These are phyloP conservation scores for Aspergillus fumigatiaffinis DNA, from an alignment of 2,329 filamentous ascomycete species.

Conservation along the genomic window DNA sequence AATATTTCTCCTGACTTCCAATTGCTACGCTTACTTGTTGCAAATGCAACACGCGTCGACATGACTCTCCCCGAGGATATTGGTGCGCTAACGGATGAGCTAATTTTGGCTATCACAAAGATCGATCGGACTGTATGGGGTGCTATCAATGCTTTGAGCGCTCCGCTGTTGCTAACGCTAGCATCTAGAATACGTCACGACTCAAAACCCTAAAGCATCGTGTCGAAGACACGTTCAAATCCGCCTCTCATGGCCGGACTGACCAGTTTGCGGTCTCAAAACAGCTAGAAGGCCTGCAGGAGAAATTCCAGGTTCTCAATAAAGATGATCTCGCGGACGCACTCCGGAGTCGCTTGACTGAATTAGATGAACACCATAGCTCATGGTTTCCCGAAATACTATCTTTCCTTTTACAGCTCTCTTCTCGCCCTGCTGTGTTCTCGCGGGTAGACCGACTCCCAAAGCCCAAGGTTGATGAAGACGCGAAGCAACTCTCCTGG, in stretches of 20 bases:
- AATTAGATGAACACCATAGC: conserved; percentile 52
- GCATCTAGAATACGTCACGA: conserved; percentile 25
- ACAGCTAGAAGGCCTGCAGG: conserved; percentile 68
- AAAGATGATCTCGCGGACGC: conserved; percentile 76
- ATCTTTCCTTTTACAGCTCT: conserved; percentile 73
- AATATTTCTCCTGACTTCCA: background rate
- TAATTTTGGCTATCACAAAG: conserved; percentile 63
- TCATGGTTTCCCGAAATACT: conserved; percentile 77
- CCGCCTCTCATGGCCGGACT: conserved; percentile 56
- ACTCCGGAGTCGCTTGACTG: conserved; percentile 55
- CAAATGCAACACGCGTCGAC: background rate
- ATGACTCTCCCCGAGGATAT: conserved; percentile 72
- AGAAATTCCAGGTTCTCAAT: conserved; percentile 78
- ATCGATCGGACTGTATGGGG: conserved; percentile 43
- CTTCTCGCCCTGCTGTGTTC: conserved; percentile 72
- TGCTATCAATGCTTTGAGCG: background rate
- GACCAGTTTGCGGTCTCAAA: conserved; percentile 71
- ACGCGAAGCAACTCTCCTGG: conserved; percentile 63
- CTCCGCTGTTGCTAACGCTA: conserved; percentile 7
- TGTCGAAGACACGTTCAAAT: conserved; percentile 31
- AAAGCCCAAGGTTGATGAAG: conserved; percentile 46
- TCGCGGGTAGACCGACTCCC: conserved; percentile 63
- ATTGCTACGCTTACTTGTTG: background rate
- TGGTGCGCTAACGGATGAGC: conserved; percentile 63
- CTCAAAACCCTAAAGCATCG: conserved; percentile 29